Evolutionary conservation across 2,329 filamentous ascomycete genomes (phyloP).

Genomic region (Colletotrichum trifolii): DNA sequence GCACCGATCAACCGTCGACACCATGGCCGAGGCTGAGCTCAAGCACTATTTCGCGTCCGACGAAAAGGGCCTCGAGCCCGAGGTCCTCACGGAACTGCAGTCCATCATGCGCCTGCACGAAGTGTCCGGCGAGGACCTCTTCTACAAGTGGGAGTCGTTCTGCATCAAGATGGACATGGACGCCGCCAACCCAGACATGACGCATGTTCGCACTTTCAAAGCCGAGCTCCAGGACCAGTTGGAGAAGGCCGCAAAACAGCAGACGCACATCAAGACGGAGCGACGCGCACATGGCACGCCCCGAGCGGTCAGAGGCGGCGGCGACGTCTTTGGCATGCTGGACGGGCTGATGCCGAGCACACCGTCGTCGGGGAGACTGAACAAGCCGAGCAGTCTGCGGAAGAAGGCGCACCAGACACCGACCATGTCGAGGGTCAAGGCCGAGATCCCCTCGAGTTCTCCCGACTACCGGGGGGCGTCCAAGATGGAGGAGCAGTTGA

Average conservation of each 20-base stretch:
- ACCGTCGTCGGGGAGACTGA: constrained; percentile 49
- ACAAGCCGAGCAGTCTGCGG: constrained; percentile 45
- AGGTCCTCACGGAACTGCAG: constrained; percentile 83
- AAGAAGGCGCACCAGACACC: constrained; percentile 57
- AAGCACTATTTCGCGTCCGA: constrained; percentile 65
- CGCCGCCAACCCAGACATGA: constrained; percentile 76
- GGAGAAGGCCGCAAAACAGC: constrained; percentile 76
- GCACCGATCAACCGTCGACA: constrained; percentile 15
- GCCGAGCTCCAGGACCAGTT: constrained; percentile 86
- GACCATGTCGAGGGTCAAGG: constrained; percentile 58
- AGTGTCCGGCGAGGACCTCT: constrained; percentile 85
- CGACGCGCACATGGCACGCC: constrained; percentile 73
- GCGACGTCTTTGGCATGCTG: constrained; percentile 87
- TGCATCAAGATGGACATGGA: constrained; percentile 92
- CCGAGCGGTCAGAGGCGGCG: constrained; percentile 67
- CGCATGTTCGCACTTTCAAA: constrained; percentile 82
- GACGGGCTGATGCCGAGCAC: constrained; percentile 77
- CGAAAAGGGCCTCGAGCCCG: constrained; percentile 73
- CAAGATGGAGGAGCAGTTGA: constrained; percentile 52
- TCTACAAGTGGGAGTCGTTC: constrained; percentile 99
- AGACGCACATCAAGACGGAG: constrained; percentile 70
- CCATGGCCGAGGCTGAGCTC: constrained; percentile 48
- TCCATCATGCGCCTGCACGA: constrained; percentile 89
- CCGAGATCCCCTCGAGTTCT: constrained; percentile 56
- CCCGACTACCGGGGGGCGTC: constrained; percentile 55